A percentile compares a stretch with the other conserved stretches of the same genome.
phyloP scores from a whole-genome alignment of 2,329 filamentous ascomycete species.

The Colletotrichum orchidophilum region DNA sequence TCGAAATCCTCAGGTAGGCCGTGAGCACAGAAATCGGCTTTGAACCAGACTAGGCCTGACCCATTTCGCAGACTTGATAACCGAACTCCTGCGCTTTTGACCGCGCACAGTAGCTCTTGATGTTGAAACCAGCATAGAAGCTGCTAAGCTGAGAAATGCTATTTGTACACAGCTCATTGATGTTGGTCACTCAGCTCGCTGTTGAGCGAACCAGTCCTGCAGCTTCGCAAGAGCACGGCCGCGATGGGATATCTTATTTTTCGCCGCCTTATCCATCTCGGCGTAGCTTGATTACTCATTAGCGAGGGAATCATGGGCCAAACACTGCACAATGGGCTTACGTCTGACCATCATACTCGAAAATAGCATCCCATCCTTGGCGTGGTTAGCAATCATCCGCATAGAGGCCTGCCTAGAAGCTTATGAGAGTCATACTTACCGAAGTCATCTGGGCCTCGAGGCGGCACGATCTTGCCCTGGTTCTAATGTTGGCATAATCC shows the following conservation, averaged over 20 bases:
- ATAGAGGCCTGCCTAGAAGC: constrained; percentile 12
- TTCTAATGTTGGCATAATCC: background rate
- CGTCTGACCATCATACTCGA: constrained; percentile 92
- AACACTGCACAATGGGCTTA: constrained; percentile 45
- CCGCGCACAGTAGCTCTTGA: background rate
- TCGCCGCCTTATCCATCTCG: constrained; percentile 89
- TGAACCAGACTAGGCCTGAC: background rate
- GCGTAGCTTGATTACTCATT: constrained; percentile 68
- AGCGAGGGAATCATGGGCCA: background rate
- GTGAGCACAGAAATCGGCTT: background rate
- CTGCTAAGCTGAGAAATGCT: background rate
- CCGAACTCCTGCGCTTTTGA: background rate
- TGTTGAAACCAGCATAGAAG: background rate
- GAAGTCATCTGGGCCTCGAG: constrained; percentile 83
- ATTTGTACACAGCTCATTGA: background rate
- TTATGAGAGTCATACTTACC: constrained; percentile 63
- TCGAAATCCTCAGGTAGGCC: constrained; percentile 70
- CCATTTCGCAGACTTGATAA: constrained; percentile 14
- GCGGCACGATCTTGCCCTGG: constrained; percentile 81
- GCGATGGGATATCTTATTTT: constrained; percentile 95
- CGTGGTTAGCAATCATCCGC: background rate
- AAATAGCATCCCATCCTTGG: constrained; percentile 93
- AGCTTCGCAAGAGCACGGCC: constrained; percentile 88
- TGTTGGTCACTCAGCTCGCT: constrained; percentile 31
- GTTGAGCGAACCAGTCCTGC: constrained; percentile 77